phyloP scores from a whole-genome alignment of 306 rosid species.

The Citrullus amarus region DNA sequence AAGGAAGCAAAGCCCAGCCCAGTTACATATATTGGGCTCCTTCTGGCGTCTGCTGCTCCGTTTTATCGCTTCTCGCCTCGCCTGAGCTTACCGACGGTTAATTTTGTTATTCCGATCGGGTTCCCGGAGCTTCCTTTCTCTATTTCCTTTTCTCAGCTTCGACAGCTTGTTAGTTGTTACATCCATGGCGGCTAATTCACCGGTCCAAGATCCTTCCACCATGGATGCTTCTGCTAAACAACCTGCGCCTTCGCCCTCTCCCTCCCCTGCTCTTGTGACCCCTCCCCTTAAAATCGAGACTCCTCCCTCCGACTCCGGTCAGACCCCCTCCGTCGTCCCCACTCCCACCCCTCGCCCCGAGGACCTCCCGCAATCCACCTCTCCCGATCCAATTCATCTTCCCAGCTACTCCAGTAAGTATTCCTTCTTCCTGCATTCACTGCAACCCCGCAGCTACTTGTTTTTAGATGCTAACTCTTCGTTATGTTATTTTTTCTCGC shows the following conservation, averaged over 20 bases:
- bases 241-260: not conserved
- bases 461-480: not conserved
- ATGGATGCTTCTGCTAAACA: not conserved
- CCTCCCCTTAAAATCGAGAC: slow-evolving; percentile 4
- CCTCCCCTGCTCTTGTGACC: not conserved
- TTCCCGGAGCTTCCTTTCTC: not conserved
- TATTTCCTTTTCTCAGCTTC: not conserved
- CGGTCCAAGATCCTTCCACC: slow-evolving; percentile 2
- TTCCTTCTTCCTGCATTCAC: not conserved
- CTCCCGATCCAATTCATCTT: slow-evolving; percentile 24
- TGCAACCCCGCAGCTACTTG: not conserved
- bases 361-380: slow-evolving; percentile 15
- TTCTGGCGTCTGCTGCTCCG: not conserved
- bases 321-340: not conserved
- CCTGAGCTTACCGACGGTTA: not conserved
- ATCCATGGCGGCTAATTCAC: not conserved
- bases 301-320: not conserved
- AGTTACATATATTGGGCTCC: not conserved
- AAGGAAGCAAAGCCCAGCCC: not conserved
- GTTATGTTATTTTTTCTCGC: not conserved
- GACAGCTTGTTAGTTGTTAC: not conserved
- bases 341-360: slow-evolving; percentile 2
- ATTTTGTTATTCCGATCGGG: not conserved
- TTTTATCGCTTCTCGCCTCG: not conserved
- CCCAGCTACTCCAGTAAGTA: slow-evolving; percentile 64